Conservation (phyloP, 108 stramenopile species). For the Conticribra weissflogii region DNA sequence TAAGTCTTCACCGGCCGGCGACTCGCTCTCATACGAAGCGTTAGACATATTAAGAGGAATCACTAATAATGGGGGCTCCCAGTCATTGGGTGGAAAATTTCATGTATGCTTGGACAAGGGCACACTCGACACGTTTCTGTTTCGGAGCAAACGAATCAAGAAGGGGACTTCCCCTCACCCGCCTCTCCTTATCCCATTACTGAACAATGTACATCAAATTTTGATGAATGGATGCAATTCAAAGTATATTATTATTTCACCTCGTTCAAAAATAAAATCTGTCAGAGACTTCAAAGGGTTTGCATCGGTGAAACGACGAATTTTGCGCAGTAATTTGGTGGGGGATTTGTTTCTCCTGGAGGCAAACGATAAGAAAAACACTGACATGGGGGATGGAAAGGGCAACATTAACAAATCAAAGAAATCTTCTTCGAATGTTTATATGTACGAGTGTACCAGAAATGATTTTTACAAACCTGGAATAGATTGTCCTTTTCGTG, state of each 20-base stretch:
- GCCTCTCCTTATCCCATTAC: constrained; percentile 42
- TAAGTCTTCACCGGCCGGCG: not conserved
- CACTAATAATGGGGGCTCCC: too few relatives aligned
- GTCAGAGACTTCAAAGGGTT: constrained; percentile 74
- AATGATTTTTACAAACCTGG: constrained; percentile 52
- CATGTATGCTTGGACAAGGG: constrained; percentile 79
- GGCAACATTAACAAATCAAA: not conserved
- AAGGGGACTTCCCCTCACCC: constrained; percentile 46
- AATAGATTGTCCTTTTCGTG: constrained; percentile 28
- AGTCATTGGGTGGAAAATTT: constrained; percentile 23
- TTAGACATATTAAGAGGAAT: constrained; percentile 53
- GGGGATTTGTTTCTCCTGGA: constrained; percentile 26
- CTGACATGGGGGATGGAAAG: not conserved
- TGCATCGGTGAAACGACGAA: constrained; percentile 43
- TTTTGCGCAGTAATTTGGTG: constrained; percentile 21
- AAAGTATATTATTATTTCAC: constrained; percentile 68
- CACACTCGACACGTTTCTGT: constrained; percentile 80
- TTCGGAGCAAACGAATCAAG: constrained; percentile 73
- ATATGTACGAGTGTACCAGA: constrained; percentile 61
- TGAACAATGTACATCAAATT: constrained; percentile 69
- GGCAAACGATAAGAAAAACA: not conserved
- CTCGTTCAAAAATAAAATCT: constrained; percentile 63
- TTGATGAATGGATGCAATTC: constrained; percentile 41
- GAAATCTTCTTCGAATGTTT: constrained; percentile 41
- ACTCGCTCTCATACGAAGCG: constrained; percentile 47